Percentiles rank a stretch among this genome's conserved stretches.
Conservation (phyloP, 306 rosid genomes). For the Astragalus glycyphyllos region DNA sequence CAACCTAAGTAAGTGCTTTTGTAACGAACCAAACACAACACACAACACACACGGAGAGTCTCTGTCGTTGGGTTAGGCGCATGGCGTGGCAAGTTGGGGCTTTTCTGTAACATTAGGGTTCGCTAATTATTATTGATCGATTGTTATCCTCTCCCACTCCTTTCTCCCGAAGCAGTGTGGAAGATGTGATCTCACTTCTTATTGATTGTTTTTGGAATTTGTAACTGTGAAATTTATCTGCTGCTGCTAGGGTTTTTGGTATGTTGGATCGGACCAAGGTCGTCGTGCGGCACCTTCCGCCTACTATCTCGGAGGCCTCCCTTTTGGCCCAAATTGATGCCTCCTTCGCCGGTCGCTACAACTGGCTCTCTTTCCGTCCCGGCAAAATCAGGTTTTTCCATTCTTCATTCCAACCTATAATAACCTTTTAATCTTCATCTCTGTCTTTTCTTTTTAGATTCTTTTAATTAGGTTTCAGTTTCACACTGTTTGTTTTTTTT, state of each 20-base stretch:
- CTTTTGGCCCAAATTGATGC: slow-evolving; percentile 60
- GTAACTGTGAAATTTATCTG: not conserved
- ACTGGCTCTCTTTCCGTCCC: slow-evolving; percentile 66
- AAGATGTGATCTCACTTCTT: slow-evolving; percentile 54
- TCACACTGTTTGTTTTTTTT: not conserved
- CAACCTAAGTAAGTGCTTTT: too few species aligned
- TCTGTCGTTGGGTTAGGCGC: not conserved
- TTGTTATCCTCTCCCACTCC: not conserved
- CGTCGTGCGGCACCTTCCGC: slow-evolving; percentile 83
- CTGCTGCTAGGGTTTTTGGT: slow-evolving; percentile 45
- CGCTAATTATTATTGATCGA: slow-evolving; percentile 21
- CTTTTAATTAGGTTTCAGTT: not conserved
- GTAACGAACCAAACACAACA: not conserved
- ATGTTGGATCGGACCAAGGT: slow-evolving; percentile 81
- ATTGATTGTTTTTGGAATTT: not conserved
- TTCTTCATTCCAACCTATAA: not conserved
- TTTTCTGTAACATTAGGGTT: slow-evolving; percentile 56
- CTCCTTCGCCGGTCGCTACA: slow-evolving; percentile 66
- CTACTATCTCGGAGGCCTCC: slow-evolving; percentile 54
- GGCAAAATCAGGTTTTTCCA: slow-evolving; percentile 54
- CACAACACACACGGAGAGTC: not conserved
- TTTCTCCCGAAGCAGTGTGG: not conserved
- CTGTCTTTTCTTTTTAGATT: not conserved
- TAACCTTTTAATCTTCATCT: too few species aligned
- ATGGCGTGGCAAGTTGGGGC: slow-evolving; percentile 47